Base-by-base conservation (phyloP, 1,284 basidiomycete genomes). In the Cutaneotrichosporon sp. region DNA sequence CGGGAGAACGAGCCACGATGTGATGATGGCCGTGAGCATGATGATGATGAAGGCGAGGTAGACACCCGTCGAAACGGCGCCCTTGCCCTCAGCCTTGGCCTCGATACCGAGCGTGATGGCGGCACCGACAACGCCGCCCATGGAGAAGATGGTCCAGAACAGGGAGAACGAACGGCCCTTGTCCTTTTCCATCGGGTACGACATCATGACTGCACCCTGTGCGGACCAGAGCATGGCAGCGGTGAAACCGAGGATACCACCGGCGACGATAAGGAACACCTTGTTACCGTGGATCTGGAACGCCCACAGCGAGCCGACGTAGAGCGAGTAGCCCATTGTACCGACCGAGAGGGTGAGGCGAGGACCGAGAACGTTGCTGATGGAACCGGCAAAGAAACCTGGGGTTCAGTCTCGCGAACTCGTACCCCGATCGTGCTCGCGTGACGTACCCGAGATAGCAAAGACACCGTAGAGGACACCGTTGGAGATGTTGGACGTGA, bases 381-480 rank as follows among this genome's bases (percentile, higher is more conserved):
- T 37, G 2, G 45, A 52, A 5, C 45, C 45, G 1, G 44, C 45
- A 23, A 47, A 17, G 17, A 47, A 30, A n/a, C 51, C 45, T 40
- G 20, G 20, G 10, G 10, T 5, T 2, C 36, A n/a, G 17, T n/a
- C 36, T 35, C n/a, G 34, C 17, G 15, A 38, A 4, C 9, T 23
- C 15, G 36, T n/a, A 38, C 3, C n/a, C 15, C 13, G 3, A n/a
- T 38, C 3, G 5, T 4, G 26, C 7, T 20, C 34, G 33, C 18
- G 30, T 22, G 34, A 17, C 12, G 8, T 18, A 37, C 40, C 26
- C 17, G 18, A 45, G 42, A 81, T 40, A 26, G 77, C 73, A 54
- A 79, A 80, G 41, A 57, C 37, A 10, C 71, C 78, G 56, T 80
- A 79, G 33, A 79, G 69, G 22, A 79, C 77, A 55, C 72, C 73